A percentile compares a stretch with the other conserved stretches of the same genome.
phyloP scores from a whole-genome alignment of 768 basidiomycete genomes.

The Amanita jacksonii region DNA sequence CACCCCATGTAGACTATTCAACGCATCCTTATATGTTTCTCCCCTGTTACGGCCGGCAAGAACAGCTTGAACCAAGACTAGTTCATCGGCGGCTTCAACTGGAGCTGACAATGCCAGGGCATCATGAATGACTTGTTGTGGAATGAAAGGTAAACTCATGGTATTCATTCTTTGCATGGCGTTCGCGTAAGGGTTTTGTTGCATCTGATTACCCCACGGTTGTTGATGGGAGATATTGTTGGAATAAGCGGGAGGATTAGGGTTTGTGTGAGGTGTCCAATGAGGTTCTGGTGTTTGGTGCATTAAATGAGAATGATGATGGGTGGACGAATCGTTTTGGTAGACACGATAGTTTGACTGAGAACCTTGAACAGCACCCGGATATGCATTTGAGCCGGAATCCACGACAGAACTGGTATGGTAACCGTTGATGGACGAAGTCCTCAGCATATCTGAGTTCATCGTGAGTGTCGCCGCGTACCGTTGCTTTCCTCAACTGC shows the following conservation, averaged over 20 bases:
- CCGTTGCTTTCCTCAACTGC: neutral
- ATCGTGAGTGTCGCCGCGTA: constrained; percentile 4
- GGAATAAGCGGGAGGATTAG: constrained; percentile 11
- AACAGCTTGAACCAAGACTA: constrained; percentile 42
- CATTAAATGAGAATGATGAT: constrained; percentile 19
- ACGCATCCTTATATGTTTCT: constrained; percentile 51
- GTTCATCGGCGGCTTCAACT: constrained; percentile 48
- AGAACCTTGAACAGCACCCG: constrained; percentile 17
- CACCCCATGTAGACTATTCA: constrained; percentile 63
- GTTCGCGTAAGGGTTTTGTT: constrained; percentile 20
- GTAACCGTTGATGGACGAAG: constrained; percentile 20
- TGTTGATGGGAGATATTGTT: constrained; percentile 18
- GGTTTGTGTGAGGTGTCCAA: constrained; percentile 19
- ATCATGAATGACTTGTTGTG: constrained; percentile 49
- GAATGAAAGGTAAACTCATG: constrained; percentile 34
- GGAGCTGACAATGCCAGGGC: constrained; percentile 44
- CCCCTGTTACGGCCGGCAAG: constrained; percentile 29
- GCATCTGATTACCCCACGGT: constrained; percentile 26
- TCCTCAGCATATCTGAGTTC: constrained; percentile 8
- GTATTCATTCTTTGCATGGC: constrained; percentile 24
- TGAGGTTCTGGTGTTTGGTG: constrained; percentile 18
- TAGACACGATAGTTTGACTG: constrained; percentile 12
- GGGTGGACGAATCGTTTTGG: constrained; percentile 13
- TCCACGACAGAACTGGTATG: constrained; percentile 22
- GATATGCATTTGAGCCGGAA: constrained; percentile 25